Percentiles rank a stretch among this genome's conserved stretches.
Evolutionary conservation across 352 stramenopile species (phyloP).

Genomic region (Phytophthora gonapodyides): DNA sequence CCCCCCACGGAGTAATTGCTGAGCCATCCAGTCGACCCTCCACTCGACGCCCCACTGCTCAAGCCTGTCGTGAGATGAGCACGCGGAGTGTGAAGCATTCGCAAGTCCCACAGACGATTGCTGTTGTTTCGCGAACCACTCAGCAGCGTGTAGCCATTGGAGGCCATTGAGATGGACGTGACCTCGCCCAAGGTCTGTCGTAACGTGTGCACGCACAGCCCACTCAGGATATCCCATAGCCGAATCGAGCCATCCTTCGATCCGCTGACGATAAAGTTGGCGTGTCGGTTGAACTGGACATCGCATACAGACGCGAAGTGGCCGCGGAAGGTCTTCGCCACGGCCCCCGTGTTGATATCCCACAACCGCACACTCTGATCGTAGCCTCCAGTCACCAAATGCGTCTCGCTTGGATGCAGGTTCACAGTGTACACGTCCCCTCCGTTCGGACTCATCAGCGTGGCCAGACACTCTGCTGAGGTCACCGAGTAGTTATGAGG

Average conservation of each 20-base stretch:
- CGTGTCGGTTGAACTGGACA: constrained; percentile 87
- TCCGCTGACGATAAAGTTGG: constrained; percentile 85
- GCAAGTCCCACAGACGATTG: constrained; percentile 89
- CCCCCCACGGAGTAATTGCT: constrained; percentile 28
- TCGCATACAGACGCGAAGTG: constrained; percentile 86
- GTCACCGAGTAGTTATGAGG: constrained; percentile 45
- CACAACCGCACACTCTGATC: constrained; percentile 88
- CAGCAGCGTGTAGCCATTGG: constrained; percentile 79
- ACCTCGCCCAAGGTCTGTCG: constrained; percentile 86
- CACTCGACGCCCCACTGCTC: constrained; percentile 35
- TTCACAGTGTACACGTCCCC: constrained; percentile 89
- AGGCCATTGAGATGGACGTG: constrained; percentile 83
- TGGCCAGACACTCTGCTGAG: constrained; percentile 58
- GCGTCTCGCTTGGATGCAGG: constrained; percentile 84
- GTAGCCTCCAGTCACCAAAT: constrained; percentile 87
- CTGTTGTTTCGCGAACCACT: constrained; percentile 89
- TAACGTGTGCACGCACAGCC: constrained; percentile 86
- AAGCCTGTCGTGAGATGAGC: constrained; percentile 52
- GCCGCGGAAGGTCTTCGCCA: constrained; percentile 80
- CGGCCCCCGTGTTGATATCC: constrained; percentile 73
- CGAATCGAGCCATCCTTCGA: constrained; percentile 88
- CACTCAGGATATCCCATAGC: constrained; percentile 89
- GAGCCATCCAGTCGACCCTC: constrained; percentile 36
- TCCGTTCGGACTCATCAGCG: constrained; percentile 50
- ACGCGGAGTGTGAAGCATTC: constrained; percentile 80